Conservation (phyloP, 2,329 filamentous ascomycete species). For the Cryphonectria naterciae region DNA sequence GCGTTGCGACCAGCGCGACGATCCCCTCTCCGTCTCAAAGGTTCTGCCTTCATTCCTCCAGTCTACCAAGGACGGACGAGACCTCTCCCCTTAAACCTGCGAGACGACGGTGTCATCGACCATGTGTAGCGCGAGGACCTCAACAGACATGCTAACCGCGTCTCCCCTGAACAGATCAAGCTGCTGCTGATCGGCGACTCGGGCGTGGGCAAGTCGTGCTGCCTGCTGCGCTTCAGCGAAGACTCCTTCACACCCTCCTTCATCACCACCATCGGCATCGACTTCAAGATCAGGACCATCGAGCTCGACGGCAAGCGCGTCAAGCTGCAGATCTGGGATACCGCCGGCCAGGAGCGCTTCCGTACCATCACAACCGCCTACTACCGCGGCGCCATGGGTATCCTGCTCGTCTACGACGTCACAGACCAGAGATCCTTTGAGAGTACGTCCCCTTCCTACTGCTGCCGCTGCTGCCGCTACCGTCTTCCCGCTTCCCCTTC, state of each 20-base stretch:
- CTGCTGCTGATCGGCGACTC: conserved; percentile 95
- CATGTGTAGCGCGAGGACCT: neutral
- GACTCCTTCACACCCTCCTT: conserved; percentile 97
- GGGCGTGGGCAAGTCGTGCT: conserved; percentile 96
- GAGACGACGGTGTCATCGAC: neutral
- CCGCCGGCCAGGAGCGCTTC: conserved; percentile 96
- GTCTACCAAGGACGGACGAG: neutral
- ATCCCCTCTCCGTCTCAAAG: conserved; percentile 10
- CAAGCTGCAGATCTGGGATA: conserved; percentile 99
- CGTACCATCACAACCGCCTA: conserved; percentile 98
- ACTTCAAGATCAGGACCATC: conserved; percentile 99
- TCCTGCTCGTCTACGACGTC: conserved; percentile 96
- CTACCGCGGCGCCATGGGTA: conserved; percentile 98
- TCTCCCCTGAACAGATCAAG: conserved; percentile 73
- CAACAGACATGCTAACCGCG: conserved; percentile 6
- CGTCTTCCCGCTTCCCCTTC: too few relatives aligned
- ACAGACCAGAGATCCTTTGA: conserved; percentile 96
- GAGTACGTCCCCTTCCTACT: conserved; percentile 61
- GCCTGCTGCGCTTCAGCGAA: conserved; percentile 93
- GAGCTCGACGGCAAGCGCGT: conserved; percentile 98
- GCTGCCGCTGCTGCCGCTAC: conserved; percentile 6
- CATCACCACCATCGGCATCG: conserved; percentile 99
- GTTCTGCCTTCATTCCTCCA: neutral
- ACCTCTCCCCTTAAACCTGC: neutral
- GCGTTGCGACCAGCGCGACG: conserved; percentile 18